Base-by-base conservation (phyloP, 1,284 basidiomycete species). In the Papiliotrema fonsecae region DNA sequence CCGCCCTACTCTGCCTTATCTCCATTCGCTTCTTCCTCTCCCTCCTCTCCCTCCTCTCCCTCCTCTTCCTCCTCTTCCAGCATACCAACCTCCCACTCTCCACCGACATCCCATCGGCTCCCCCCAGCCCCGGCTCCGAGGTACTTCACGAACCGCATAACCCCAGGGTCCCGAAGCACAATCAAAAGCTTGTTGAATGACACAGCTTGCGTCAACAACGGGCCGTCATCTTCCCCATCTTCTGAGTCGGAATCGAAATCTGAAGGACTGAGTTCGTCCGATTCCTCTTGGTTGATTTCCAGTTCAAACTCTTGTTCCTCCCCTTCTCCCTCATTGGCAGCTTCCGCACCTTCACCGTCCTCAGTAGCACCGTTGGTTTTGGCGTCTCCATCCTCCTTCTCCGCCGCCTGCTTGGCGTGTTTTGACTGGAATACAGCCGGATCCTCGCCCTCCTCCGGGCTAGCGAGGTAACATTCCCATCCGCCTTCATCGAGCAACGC, bases 381-480 rank as follows among this genome's bases (percentile, higher is more conserved):
- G 25, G 18, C 36, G 27, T n/a, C 35, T 14, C n/a, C 34, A 4
- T 26, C 21, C 26, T 34, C n/a, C 41, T 11, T 24, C 16, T 28
- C 45, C 11, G 45, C 37, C 26, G 24, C 19, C 26, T 46, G 44
- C 25, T 25, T 18, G 10, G 65, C 70, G 67, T 66, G 62, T 47
- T 69, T 70, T 25, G 85, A 84, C 37, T 89, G 86, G 72, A 96
- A 97, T 16, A 96, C 87, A 2, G 91, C 90, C 4, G 93, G 93
- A 69, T 94, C 91, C 59, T 93, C 90, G 57, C 88, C 88, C 65
- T 88, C 90, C 57, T 92, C 86, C 54, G 92, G 89, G 27, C 88
- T 86, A 2, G 91, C 86, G 83, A 96, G 89, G 72, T 96, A 97
- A 70, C 90, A 94, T 83, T 96, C 91, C 92, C 92, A 96, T 21